Base-by-base conservation (phyloP, 805 yeast species). In the Phaffomyces opuntiae region DNA sequence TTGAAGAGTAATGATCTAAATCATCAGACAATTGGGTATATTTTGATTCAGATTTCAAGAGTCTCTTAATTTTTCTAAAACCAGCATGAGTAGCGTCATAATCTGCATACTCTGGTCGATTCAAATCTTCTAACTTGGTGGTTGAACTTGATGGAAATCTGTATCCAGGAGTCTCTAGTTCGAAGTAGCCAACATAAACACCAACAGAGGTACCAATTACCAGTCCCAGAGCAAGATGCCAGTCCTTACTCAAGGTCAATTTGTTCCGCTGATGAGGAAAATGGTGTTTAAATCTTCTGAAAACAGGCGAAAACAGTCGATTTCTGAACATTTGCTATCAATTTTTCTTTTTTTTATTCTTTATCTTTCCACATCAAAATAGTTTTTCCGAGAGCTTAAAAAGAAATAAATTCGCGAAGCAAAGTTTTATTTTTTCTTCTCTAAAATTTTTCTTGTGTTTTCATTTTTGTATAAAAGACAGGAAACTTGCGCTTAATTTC, bases 1-100 rank as follows among this genome's bases (percentile, higher is more conserved):
- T 65, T 53, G 76, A 79, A 0, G 78, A 62, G 48, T 74, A 78
- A 3, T 69, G 60, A 35, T 63, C 57, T 31, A 74, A 57, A 33
- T 71, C 74, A n/a, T 33, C 43, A 8, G 41, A 27, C 13, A 46
- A 39, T 40, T 61, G 63, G 42, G 78, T 56, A 35, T 46, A 53
- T 38, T 52, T 53, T 4, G 51, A 53, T n/a, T 40, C 43, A 0
- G 50, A 43, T 2, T 42, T 41, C 25, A 54, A 27, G 21, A 44
- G 19, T 8, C 36, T 7, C 25, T 53, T 53, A 34, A 54, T 53
- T 46, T 44, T 42, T n/a, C 31, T 14, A 19, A 49, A 53, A 0
- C 53, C 56, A 9, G 25, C 6, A 13, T 38, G 31, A 12, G 41
- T 29, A 3, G 40, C 36, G 11, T 42, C 45, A 24, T 26, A 40